These are phyloP conservation scores for Spergularia bocconei DNA, from an alignment of 148 eudicot genomes.

Conservation along the genomic window DNA sequence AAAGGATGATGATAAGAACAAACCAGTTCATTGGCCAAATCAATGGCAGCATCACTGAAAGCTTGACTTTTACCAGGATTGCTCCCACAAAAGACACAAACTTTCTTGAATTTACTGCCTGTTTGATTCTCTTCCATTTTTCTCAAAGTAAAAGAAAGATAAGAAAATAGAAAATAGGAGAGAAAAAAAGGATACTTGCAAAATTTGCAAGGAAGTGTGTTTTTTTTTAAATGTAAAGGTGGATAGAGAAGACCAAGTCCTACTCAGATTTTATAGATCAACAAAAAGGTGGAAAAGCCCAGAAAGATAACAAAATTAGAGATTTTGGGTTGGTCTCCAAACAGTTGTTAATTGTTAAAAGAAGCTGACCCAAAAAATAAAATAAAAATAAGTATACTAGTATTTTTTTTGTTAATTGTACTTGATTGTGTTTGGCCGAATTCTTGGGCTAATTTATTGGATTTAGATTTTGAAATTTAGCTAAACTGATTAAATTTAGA, in stretches of 20 bases:
- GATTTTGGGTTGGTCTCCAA: constrained; percentile 22
- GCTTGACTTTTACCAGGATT: constrained; percentile 70
- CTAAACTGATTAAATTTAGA: too few relatives aligned
- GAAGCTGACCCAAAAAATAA: not conserved
- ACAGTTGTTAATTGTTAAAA: constrained; percentile 2
- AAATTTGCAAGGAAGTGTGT: not conserved
- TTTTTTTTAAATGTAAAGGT: not conserved
- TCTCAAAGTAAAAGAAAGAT: too few relatives aligned
- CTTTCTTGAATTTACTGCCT: constrained; percentile 56
- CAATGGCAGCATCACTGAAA: constrained; percentile 87
- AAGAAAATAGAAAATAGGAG: not conserved
- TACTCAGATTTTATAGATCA: constrained; percentile 28
- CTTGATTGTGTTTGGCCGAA: too few relatives aligned
- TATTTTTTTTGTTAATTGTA: too few relatives aligned
- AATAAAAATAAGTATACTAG: too few relatives aligned
- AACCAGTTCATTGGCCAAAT: constrained; percentile 85
- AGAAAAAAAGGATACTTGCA: not conserved
- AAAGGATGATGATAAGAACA: constrained; percentile 21
- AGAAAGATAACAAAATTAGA: constrained; percentile 28
- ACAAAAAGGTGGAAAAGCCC: constrained; percentile 19
- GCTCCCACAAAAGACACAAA: constrained; percentile 97
- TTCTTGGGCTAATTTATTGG: too few relatives aligned
- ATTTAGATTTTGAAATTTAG: too few relatives aligned
- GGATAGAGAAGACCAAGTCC: constrained; percentile 6
- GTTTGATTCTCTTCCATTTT: constrained; percentile 33